Base-by-base conservation (phyloP, 2,329 filamentous ascomycete genomes). In the Colletotrichum tropicicola region DNA sequence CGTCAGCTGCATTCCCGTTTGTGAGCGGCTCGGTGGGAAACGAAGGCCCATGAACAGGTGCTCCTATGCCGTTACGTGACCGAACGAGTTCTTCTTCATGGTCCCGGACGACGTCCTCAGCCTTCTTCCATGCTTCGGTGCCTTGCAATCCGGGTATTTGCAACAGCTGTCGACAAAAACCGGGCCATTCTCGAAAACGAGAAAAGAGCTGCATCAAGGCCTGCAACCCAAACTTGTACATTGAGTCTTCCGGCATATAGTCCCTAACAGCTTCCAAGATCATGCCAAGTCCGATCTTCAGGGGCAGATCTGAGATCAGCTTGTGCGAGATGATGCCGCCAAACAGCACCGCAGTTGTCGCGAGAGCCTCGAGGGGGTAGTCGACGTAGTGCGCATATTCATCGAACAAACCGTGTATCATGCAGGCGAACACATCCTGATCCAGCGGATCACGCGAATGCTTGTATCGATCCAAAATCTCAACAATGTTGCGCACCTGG, bases 221-320 rank as follows among this genome's bases (percentile, higher is more conserved):
- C 75, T 99, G 96, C 12, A 99, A 85, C 10, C 97, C 96, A 74
- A 99, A 99, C 73, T 98, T 97, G 82, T 96, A 98, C 96, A 99
- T 98, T 1, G 93, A 90, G 66, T 94, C 90, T 30, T 97, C 92
- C 1, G 92, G 89, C 30, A 86, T 82, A 72, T 96, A 93, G 68
- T 97, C 94, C 68, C 93, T 87, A 23, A 99, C 94, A 12, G 96
- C 93, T 76, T 99, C 94, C n/a, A 98, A 83, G 68, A 99, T 97
- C 93, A 99, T 98, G 15, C 92, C 94, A 15, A 98, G 83, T n/a
- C 93, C 96, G 60, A 97, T 94, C 74, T 97, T 94, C 32, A 98
- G 87, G 4, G 96, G 93, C 17, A 99, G 87, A 43, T 94, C 91
- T 6, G 94, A 93, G 53, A 99, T 92, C 6, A 99, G 86, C 73